A percentile compares a stretch with the other conserved stretches of the same genome.
phyloP scores from a whole-genome alignment of 805 yeast genomes.

The Wickerhamiella spandovensis region DNA sequence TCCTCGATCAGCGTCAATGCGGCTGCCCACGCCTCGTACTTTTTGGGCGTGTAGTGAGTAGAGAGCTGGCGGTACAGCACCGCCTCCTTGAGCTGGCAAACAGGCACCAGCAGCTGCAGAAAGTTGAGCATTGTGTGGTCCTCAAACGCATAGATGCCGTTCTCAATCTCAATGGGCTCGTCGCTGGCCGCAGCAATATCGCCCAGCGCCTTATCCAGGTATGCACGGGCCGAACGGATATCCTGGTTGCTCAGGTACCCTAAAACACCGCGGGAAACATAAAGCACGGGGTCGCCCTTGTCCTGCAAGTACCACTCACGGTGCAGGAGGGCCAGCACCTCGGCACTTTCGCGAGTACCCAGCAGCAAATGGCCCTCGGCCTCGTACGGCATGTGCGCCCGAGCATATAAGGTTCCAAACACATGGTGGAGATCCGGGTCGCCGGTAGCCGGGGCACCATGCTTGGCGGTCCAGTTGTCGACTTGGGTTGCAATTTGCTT shows the following conservation, averaged over 20 bases:
- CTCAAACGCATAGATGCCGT: slow-evolving; percentile 29
- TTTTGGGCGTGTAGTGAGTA: slow-evolving; percentile 33
- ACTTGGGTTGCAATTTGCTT: slow-evolving; percentile 54
- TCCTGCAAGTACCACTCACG: slow-evolving; percentile 30
- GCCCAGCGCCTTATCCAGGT: slow-evolving; percentile 28
- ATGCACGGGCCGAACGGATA: slow-evolving; percentile 40
- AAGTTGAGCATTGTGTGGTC: slow-evolving; percentile 45
- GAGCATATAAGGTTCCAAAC: slow-evolving; percentile 50
- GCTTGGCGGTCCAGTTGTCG: slow-evolving; percentile 45
- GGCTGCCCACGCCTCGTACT: slow-evolving; percentile 25
- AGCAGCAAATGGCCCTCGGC: slow-evolving; percentile 63
- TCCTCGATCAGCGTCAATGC: slow-evolving; percentile 48
- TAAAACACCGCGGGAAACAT: slow-evolving; percentile 47
- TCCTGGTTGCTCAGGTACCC: slow-evolving; percentile 63
- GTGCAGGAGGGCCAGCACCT: slow-evolving; percentile 34
- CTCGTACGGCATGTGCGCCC: slow-evolving; percentile 37
- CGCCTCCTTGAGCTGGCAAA: slow-evolving; percentile 42
- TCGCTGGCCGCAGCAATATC: slow-evolving; percentile 20
- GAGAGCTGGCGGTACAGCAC: slow-evolving; percentile 42
- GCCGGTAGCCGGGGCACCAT: slow-evolving; percentile 43
- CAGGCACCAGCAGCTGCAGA: slow-evolving; percentile 47
- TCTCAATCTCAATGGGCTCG: slow-evolving; percentile 11
- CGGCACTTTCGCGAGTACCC: slow-evolving; percentile 45
- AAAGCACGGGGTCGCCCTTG: slow-evolving; percentile 10
- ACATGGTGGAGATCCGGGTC: slow-evolving; percentile 64